Base-by-base conservation (phyloP, 495 filamentous ascomycete genomes). In the Chaetomium fimeti region DNA sequence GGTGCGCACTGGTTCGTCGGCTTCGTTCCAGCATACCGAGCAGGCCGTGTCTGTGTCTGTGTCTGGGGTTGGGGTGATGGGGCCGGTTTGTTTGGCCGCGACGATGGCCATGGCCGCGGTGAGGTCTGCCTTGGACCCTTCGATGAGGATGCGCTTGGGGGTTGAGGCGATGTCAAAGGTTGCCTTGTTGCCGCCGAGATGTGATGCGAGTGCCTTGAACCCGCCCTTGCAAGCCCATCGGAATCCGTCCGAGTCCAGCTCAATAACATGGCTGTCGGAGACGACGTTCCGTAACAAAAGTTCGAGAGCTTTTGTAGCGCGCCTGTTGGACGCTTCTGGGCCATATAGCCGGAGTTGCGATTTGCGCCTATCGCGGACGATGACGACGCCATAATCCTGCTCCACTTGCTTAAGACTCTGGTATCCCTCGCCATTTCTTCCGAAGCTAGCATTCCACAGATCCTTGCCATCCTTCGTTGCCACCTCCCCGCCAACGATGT, bases 221-320 rank as follows among this genome's bases (percentile, higher is more conserved):
- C 82, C 81, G 28, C 78, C 80, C 2, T 47, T 69, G 20, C 69
- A 75, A 11, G 74, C 77, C 73, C 76, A 78, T 12, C 54, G 52
- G 28, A 82, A 71, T 28, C 68, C 61, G 3, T 47, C 29, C 7
- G 36, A 40, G 53, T 60, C 42, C 9, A 77, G 68, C 16, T 73
- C 62, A 29, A 77, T 72, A 22, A 51, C 36, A 57, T 69, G 63
- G 1, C 48, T 12, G 60, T 66, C 63, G 8, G 71, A 75, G 45
- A 29, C 22, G 57, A 65, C 74, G 24, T 73, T 69, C 61, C 64
- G 73, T 13, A 65, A 59, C 29, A 69, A 56, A 43, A 57, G 66
- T 8, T 57, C 58, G 15, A 72, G 49, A 11, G 25, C 28, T 3
- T 52, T 42, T 20, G 59, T 42, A 0, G 60, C 68, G 9, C 61